These are phyloP conservation scores for Suhomyces chickasaworum DNA, from an alignment of 1,139 yeast species.

Conservation along the genomic window DNA sequence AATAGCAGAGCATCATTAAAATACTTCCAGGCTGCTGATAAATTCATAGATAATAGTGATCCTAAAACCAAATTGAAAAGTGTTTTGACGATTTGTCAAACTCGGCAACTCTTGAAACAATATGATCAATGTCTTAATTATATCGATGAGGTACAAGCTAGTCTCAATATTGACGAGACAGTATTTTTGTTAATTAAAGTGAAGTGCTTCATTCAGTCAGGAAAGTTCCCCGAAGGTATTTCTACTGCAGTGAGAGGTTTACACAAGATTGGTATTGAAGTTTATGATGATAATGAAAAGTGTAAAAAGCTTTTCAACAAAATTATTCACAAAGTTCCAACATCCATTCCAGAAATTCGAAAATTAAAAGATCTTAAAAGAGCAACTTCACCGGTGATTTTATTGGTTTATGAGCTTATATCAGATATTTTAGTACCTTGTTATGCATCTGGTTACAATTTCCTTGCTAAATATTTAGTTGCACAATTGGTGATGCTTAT, in stretches of 20 bases:
- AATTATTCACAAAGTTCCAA: slow-evolving; percentile 37
- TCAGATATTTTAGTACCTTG: slow-evolving; percentile 43
- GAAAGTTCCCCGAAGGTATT: slow-evolving; percentile 37
- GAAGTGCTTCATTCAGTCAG: slow-evolving; percentile 41
- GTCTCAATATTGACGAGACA: slow-evolving; percentile 31
- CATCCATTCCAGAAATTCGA: slow-evolving; percentile 47
- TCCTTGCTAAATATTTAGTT: slow-evolving; percentile 28
- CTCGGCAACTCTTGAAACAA: slow-evolving; percentile 29
- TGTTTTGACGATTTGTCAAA: slow-evolving; percentile 37
- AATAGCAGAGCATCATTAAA: slow-evolving; percentile 34
- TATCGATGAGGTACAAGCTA: slow-evolving; percentile 26
- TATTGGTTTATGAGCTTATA: slow-evolving; percentile 46
- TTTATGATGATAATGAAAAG: slow-evolving; percentile 27
- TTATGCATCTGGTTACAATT: slow-evolving; percentile 28
- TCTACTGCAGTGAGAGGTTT: slow-evolving; percentile 39
- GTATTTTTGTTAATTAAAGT: slow-evolving; percentile 40
- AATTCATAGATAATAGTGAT: slow-evolving; percentile 26
- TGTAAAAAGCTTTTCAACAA: slow-evolving; percentile 25
- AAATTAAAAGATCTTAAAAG: slow-evolving; percentile 28
- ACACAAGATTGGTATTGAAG: slow-evolving; percentile 32
- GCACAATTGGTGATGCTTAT: slow-evolving; percentile 29
- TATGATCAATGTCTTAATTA: slow-evolving; percentile 33
- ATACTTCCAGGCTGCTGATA: slow-evolving; percentile 34
- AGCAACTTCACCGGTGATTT: slow-evolving; percentile 31
- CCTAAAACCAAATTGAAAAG: slow-evolving; percentile 26